Percentiles rank a stretch among this genome's conserved stretches.
These are phyloP conservation scores for Pugionium dolabratum DNA, from an alignment of 345 rosid species.

Conservation along the genomic window DNA sequence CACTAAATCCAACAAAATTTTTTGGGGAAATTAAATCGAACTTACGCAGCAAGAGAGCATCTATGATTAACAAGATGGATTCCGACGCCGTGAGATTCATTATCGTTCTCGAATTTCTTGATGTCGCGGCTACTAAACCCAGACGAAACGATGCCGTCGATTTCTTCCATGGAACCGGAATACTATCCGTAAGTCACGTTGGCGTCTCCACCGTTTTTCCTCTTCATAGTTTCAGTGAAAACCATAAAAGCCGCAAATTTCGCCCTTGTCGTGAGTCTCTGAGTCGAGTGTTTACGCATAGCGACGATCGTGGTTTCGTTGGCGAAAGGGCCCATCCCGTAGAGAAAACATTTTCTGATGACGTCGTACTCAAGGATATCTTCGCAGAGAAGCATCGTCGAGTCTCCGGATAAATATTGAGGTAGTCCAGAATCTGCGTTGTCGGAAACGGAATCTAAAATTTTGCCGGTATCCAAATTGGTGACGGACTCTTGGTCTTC, in stretches of 20 bases:
- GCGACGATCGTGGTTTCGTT: conserved; percentile 40
- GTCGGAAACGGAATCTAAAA: conserved; percentile 21
- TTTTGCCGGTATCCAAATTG: conserved; percentile 24
- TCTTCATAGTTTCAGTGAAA: conserved; percentile 38
- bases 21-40: neutral
- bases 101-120: neutral
- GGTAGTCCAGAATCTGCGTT: conserved; percentile 16
- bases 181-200: conserved; percentile 50
- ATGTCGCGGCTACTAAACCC: conserved; percentile 44
- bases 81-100: conserved; percentile 37
- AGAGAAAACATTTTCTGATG: conserved; percentile 36
- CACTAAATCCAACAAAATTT: neutral
- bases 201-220: conserved; percentile 45
- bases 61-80: conserved; percentile 38
- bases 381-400: conserved; percentile 37
- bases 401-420: conserved; percentile 5
- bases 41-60: conserved; percentile 42
- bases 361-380: conserved; percentile 8
- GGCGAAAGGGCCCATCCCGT: conserved; percentile 39
- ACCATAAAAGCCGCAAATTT: conserved; percentile 36
- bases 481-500: conserved; percentile 29
- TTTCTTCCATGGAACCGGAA: conserved; percentile 45
- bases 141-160: conserved; percentile 37
- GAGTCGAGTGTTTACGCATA: conserved; percentile 42
- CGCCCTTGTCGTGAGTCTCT: conserved; percentile 33